Base-by-base conservation (phyloP, 2,329 filamentous ascomycete genomes). In the Alternaria burnsii region DNA sequence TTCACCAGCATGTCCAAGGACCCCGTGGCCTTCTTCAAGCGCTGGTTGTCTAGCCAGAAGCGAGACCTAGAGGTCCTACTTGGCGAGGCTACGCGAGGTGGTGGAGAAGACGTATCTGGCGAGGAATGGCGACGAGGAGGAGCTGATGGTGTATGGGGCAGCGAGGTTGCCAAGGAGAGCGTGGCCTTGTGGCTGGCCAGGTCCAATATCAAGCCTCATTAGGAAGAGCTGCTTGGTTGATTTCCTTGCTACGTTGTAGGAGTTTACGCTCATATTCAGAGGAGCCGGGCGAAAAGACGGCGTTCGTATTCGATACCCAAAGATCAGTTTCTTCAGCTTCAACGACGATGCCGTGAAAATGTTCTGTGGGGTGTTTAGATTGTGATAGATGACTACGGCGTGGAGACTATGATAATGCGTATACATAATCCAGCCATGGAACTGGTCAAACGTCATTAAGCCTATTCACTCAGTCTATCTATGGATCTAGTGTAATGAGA, bases 31-130 rank as follows among this genome's bases (percentile, higher is more conserved):
- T 98, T 98, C 72, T 85, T 97, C 61, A 89, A 87, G 66, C 88
- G 91, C 73, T 99, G 95, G 95, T 84, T 97, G 53, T 93, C 89
- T 72, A 94, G 91, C 16, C 95, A 99, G 82, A 93, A 93, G 80
- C 86, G 94, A 50, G 94, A 98, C 76, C 83, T 97, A 36, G 93
- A 97, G 73, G 88, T 95, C 7, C 90, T 97, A 48, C 85, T 95
- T 63, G 94, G 93, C 59, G 94, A 97, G 79, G 88, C 89, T 2
- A 86, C 88, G 52, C 85, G 89, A 55, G 83, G 83, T 38, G 80
- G 78, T 14, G 81, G 80, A 32, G 82, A 83, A 58, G 81, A 82
- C 55, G 84, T 82, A 4, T 82, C 82, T 42, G 85, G 84, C 82
- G 91, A 80, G 67, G 91, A 93, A 76, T 94, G 90, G 89, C 85